These are phyloP conservation scores for Isatis tinctoria DNA, from an alignment of 345 rosid species.

Conservation along the genomic window DNA sequence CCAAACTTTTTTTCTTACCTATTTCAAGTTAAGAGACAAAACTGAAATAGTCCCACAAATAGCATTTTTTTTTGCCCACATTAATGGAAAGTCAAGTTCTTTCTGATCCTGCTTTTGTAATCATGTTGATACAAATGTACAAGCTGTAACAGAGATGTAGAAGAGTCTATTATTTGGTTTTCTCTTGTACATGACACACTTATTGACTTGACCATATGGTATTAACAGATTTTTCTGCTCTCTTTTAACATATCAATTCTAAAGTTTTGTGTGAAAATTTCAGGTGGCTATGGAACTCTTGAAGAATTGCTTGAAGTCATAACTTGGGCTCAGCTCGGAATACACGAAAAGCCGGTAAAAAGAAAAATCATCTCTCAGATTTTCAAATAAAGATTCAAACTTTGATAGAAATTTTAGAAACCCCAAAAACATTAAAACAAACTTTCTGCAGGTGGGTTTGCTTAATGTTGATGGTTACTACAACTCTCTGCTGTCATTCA, in stretches of 20 bases:
- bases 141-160: conserved; percentile 9
- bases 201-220: conserved; percentile 24
- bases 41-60: conserved; percentile 32
- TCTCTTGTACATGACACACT: conserved; percentile 14
- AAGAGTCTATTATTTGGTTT: conserved; percentile 1
- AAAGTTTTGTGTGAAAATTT: conserved; percentile 7
- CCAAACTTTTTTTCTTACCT: conserved; percentile 21
- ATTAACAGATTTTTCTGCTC: not conserved
- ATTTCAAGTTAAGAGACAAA: conserved; percentile 30
- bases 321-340: conserved; percentile 99
- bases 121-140: conserved; percentile 14
- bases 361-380: too few relatives aligned
- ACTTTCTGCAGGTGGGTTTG: conserved; percentile 76
- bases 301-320: conserved; percentile 98
- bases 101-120: conserved; percentile 22
- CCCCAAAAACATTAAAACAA: not conserved
- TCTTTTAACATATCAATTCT: not conserved
- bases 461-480: conserved; percentile 98
- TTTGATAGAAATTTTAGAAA: not conserved
- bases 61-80: conserved; percentile 35
- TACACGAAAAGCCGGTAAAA: conserved; percentile 89
- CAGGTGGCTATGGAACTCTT: conserved; percentile 98
- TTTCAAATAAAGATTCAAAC: not conserved
- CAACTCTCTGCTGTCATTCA: conserved; percentile 88
- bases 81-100: conserved; percentile 29